Evolutionary conservation across 805 yeast genomes (phyloP), one percentile per base, ranked within the genome.

Genomic region (Metschnikowia aberdeeniae): DNA sequence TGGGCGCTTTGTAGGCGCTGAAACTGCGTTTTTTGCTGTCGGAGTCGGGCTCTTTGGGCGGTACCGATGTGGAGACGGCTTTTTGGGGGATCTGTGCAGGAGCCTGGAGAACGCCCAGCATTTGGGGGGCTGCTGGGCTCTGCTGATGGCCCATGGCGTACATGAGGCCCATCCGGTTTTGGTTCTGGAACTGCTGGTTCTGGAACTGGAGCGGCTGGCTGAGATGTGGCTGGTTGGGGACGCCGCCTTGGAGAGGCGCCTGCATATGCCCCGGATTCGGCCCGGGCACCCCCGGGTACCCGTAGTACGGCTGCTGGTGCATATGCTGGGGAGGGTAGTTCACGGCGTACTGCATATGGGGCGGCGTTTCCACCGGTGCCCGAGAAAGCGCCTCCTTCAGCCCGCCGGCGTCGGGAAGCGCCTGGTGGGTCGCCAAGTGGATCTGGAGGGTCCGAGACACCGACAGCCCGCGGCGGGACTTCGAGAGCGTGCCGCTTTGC

Each of bases 401-500:
- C 8, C 26, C 26, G 44, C 48, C 29, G 34, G 55, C 62, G 42
- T 75, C 81, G 0, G 84, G 84, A 34, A 79, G 63, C 3, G 70
- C 67, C 44, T 72, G 75, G 58, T 79, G 80, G 28, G 78, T 77
- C 22, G 81, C 81, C 60, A 86, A 73, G 63, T 86, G 92, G 55
- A 85, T 67, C 59, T 86, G 92, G 49, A 86, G 67, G 58, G 86
- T 92, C 60, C 93, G 76, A 24, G 90, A 81, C 10, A 86, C 93
- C 29, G 87, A 80, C 9, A 87, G 81, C 7, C 95, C 95, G 55
- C 95, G 70, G 67, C 88, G 80, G 14, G 82, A 76, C 57, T 86
- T 86, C 55, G 82, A 79, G 40, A 86, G 66, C 33, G 84, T 77
- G 12, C 96, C 96, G 49, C 78, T 82, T 47, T 79, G 80, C 68